Evolutionary conservation across 2,329 filamentous ascomycete genomes (phyloP).

Genomic region (Fusarium floridanum): DNA sequence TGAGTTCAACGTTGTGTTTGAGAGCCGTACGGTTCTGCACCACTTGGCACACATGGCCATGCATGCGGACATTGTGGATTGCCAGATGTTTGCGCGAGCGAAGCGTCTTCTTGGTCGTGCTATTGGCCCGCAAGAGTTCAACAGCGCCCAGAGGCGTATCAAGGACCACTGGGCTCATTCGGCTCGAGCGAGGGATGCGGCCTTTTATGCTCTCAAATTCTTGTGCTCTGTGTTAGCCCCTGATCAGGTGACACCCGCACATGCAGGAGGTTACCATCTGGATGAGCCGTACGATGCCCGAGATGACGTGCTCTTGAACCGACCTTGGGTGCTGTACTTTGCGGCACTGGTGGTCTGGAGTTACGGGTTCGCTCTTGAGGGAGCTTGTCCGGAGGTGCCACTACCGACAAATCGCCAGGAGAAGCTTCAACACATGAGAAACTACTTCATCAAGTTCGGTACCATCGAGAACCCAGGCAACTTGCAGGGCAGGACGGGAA

Average conservation of each 20-base stretch:
- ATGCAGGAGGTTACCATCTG: conserved; percentile 55
- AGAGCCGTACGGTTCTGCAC: conserved; percentile 89
- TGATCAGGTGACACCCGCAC: conserved; percentile 52
- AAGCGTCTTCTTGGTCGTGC: conserved; percentile 86
- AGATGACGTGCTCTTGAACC: conserved; percentile 89
- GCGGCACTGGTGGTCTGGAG: conserved; percentile 93
- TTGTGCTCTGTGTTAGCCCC: conserved; percentile 85
- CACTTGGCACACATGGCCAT: conserved; percentile 98
- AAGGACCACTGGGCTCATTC: conserved; percentile 90
- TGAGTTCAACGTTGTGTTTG: conserved; percentile 76
- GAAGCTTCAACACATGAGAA: conserved; percentile 81
- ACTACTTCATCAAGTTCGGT: conserved; percentile 80
- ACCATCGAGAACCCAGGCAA: conserved; percentile 81
- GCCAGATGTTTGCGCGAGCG: conserved; percentile 93
- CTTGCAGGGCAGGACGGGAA: conserved; percentile 77
- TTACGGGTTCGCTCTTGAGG: conserved; percentile 92
- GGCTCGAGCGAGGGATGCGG: conserved; percentile 88
- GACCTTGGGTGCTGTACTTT: conserved; percentile 96
- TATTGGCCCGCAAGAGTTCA: conserved; percentile 86
- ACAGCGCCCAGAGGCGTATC: conserved; percentile 84
- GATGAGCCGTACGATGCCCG: conserved; percentile 79
- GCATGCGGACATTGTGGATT: conserved; percentile 97
- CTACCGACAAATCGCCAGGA: conserved; percentile 71
- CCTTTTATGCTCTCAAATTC: conserved; percentile 92
- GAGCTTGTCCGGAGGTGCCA: conserved; percentile 70